Evolutionary conservation across 179 eudicot genomes (phyloP), one percentile per base, ranked within the genome.

Genomic region (Pouteria campechiana): DNA sequence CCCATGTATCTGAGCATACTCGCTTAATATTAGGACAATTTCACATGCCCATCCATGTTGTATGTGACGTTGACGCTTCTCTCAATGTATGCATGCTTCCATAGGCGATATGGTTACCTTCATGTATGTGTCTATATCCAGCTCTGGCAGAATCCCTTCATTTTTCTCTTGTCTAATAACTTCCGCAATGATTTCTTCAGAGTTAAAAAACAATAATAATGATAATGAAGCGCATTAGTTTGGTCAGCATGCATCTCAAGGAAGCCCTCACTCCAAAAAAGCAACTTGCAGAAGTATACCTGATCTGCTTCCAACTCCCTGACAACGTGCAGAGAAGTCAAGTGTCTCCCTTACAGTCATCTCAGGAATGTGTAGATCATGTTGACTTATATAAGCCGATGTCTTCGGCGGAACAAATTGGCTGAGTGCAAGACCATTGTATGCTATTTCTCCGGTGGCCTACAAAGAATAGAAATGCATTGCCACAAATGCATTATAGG

Each of bases 291-390:
- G 6, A 6, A 10, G 8, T 2, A 46, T 56, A 39, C 61, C 54
- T 56, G 21, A 27, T 39, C 54, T 30, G 9, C 47, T 48, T 56
- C 61, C 61, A 27, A 39, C 10, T 0, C 61, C 61, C 35, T 56
- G 61, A 39, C 54, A 56, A 14, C 48, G 32, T 22, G 61, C 54
- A 10, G 61, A 40, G 29, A 56, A 56, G 7, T 46, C 54, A 1
- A 56, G 31, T 24, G 61, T 56, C 47, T 56, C 61, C 32, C 46
- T 46, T 16, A 37, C 48, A 30, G 61, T 56, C 61, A 56, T 27
- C 14, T 56, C 61, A 23, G 54, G 33, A 8, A 47, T 56, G 21
- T 56, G 61, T 17, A 32, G 48, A 25, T 56, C 61, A 41, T 38
- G 11, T 56, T 46, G 54, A 25, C 61, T 56, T 7, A 55, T 37